These are phyloP conservation scores for Euphorbia neoarborescens DNA, from an alignment of 441 rosid genomes.

Conservation along the genomic window DNA sequence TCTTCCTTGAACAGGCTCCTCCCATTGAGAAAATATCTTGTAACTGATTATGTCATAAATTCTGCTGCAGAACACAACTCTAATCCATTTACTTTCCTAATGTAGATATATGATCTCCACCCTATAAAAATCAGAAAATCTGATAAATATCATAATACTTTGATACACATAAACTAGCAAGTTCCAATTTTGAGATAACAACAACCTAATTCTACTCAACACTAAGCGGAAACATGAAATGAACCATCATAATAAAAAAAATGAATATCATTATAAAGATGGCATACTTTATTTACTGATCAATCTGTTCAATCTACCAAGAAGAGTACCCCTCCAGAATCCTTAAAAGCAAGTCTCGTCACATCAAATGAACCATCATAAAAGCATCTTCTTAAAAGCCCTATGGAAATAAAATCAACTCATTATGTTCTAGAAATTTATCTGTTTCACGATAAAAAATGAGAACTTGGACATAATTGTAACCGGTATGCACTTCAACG, in stretches of 20 bases:
- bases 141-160: neutral
- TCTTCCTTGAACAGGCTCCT: slow-evolving; percentile 91
- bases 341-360: neutral
- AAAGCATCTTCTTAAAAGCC: neutral
- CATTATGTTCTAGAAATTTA: no score
- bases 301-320: neutral
- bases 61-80: slow-evolving; percentile 21
- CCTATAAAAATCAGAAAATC: slow-evolving; percentile 8
- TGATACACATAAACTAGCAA: neutral
- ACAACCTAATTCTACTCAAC: neutral
- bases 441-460: neutral
- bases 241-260: neutral
- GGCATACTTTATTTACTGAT: neutral
- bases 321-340: neutral
- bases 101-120: neutral
- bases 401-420: neutral
- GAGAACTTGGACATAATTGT: neutral
- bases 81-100: slow-evolving; percentile 8
- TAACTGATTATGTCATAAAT: slow-evolving; percentile 24
- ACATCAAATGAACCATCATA: neutral
- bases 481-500: neutral
- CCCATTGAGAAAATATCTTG: slow-evolving; percentile 41
- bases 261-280: neutral
- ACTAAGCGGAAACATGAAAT: neutral
- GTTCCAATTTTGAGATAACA: neutral